Conservation (phyloP, 2,329 filamentous ascomycete genomes). For the Cladosporium cucumerinum region DNA sequence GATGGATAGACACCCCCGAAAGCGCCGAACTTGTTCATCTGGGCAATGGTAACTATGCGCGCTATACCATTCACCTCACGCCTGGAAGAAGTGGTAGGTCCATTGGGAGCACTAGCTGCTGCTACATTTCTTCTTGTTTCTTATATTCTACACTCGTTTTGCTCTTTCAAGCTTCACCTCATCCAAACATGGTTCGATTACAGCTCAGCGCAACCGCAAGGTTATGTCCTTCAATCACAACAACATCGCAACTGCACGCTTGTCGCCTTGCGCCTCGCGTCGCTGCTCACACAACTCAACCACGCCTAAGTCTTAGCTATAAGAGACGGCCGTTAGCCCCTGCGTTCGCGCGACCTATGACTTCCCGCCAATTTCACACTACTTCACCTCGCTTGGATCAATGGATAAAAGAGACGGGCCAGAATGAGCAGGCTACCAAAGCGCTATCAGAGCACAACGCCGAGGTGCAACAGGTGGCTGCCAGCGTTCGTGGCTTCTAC, state of each 20-base stretch:
- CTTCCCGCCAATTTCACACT: not conserved
- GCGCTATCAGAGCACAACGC: slow-evolving; percentile 10
- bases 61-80: not conserved
- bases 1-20: not conserved
- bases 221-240: not conserved
- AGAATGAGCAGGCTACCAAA: slow-evolving; percentile 37
- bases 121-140: not conserved
- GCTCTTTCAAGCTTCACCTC: no score
- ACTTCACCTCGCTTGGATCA: not conserved
- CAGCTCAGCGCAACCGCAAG: slow-evolving; percentile 3
- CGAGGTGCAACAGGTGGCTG: slow-evolving; percentile 46
- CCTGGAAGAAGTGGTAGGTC: not conserved
- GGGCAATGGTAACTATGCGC: not conserved
- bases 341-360: not conserved
- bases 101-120: not conserved
- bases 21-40: not conserved
- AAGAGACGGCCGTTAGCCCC: not conserved
- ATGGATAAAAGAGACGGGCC: not conserved
- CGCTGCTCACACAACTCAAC: not conserved
- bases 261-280: not conserved
- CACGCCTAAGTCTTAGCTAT: not conserved
- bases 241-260: not conserved
- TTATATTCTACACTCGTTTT: not conserved
- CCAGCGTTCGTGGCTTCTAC: slow-evolving; percentile 49
- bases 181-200: not conserved